Percentiles rank a stretch among this genome's conserved stretches.
Evolutionary conservation across 495 filamentous ascomycete species (phyloP).

Genomic region (Aspergillus haitiensis): DNA sequence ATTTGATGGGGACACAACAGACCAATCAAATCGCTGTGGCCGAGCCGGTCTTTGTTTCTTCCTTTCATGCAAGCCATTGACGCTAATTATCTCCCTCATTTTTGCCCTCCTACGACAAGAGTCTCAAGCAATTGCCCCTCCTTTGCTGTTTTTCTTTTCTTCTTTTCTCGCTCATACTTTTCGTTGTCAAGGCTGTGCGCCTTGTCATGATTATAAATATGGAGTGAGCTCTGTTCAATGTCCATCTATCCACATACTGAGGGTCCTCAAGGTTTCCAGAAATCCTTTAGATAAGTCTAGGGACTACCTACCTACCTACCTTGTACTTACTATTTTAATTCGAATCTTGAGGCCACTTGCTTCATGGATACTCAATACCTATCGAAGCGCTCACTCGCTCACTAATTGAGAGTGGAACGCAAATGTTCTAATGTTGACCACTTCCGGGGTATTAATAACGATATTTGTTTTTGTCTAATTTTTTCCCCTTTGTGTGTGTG

Average conservation of each 20-base stretch:
- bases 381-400: too few relatives aligned
- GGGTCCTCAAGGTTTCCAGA: too few relatives aligned
- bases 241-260: not conserved
- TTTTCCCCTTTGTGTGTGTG: too few relatives aligned
- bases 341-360: too few relatives aligned
- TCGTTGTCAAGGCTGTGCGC: not conserved
- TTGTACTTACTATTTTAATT: too few relatives aligned
- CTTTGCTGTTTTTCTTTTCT: not conserved
- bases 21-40: not conserved
- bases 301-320: too few relatives aligned
- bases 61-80: not conserved
- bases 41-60: not conserved
- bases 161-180: not conserved
- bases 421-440: not conserved
- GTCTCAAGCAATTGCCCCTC: not conserved
- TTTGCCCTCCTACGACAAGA: not conserved
- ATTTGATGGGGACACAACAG: not conserved
- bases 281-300: too few relatives aligned
- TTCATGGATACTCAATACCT: too few relatives aligned
- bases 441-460: not conserved
- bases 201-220: not conserved
- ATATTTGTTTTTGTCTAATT: too few relatives aligned
- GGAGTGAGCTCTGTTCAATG: not conserved
- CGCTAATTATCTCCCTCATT: slow-evolving; percentile 1
- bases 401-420: too few relatives aligned